Base-by-base conservation (phyloP, 2,329 filamentous ascomycete species). In the Fusarium fracticaudum region DNA sequence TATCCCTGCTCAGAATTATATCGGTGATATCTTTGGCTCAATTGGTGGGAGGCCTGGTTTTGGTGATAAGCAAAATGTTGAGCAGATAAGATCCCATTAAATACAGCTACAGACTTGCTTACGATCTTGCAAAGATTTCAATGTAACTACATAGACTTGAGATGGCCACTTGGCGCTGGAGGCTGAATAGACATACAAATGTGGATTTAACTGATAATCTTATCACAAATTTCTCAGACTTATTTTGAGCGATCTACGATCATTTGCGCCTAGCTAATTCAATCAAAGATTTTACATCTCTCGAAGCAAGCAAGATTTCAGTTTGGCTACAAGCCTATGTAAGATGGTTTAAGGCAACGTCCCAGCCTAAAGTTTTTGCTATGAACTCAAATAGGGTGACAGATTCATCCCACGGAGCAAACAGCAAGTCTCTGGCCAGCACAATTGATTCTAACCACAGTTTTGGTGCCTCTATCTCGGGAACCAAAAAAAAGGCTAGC, bases 341-440 rank as follows among this genome's bases (percentile, higher is more conserved):
- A 2, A 2, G 92, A 92, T 75, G 92, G 94, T 71, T 87, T 89
- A 74, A 8, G 92, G 90, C 86, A 94, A 98, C 89, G 98, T 91
- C 7, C 96, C 96, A 74, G 17, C 12, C 12, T 12, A 5, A 10
- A 4, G 12, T 6, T 9, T 35, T 8, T 24, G 48, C 17, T 35
- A 20, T 20, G 11, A 20, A 14, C 31, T 20, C 22, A 14, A 35
- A 51, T 35, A 7, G 8, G 4, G 10, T 2, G 5, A 3, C 15
- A 12, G 2, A 4, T 15, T 9, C 9, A 26, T 8, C 12, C 17
- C n/a, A 6, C 22, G 7, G 12, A 53, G n/a, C 18, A 37, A 15
- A 6, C 13, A 26, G 12, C 8, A 18, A 24, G 3, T 8, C 12
- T 35, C 5, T 20, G 5, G 17, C 6, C 4, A 37, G 22, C n/a